Evolutionary conservation across 768 basidiomycete species (phyloP), one percentile per base, ranked within the genome.

Genomic region (Dentipellis sp.): DNA sequence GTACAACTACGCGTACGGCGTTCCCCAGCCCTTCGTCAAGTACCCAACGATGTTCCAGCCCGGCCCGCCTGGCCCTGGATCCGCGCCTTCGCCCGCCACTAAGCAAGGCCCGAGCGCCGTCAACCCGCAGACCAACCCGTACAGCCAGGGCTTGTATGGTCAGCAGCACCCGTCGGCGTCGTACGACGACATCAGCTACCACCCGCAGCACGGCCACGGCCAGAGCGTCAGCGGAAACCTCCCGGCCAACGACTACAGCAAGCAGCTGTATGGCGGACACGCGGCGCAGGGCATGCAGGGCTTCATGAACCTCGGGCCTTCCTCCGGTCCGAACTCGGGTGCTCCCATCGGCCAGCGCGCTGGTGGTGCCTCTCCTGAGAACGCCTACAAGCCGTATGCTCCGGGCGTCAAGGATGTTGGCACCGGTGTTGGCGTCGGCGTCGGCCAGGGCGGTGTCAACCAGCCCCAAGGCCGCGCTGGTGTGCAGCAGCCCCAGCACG

Each of bases 41-140:
- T 90, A 89, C 46, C 86, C 86, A 1, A 68, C 86, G 34, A 82
- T 89, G 71, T 89, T 86, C 74, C 83, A 84, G 62, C 77, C 82
- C 35, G 83, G 81, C 9, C 84, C 84, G 14, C 84, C 86, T 19
- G 82, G 82, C 0, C 85, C 85, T 14, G 81, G 78, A 3, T 79
- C 79, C 14, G 82, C 79, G 5, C 79, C 83, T 0, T 83, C 82
- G 54, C 83, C 84, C 1, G 80, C 78, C 4, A 70, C 76, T n/a
- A 86, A 86, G 65, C 86, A 86, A 63, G 80, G 81, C 14, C 80
- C 79, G 39, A 75, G 72, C 50, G 75, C 78, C 54, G 76, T 76
- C 51, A 77, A 78, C 56, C 59, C 69, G 19, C 77, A 78, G 55
- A 79, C 74, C 56, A 82, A 82, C 56, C 82, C 81, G 10, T 84